Base-by-base conservation (phyloP, 805 yeast genomes). In the Lachancea sp. region DNA sequence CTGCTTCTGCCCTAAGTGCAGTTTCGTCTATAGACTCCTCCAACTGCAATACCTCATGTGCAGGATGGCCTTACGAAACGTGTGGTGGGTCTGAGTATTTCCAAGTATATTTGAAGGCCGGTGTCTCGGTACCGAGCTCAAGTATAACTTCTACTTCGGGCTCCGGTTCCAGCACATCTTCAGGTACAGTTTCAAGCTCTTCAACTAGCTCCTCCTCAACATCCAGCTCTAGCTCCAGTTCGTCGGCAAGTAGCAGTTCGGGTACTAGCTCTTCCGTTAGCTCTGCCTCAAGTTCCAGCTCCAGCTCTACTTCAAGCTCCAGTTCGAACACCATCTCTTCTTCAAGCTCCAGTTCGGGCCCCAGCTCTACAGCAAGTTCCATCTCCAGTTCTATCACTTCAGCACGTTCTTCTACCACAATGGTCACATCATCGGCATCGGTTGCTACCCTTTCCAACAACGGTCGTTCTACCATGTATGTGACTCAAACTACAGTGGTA, bases 51-150 rank as follows among this genome's bases (percentile, higher is more conserved):
- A 43, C 51, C 1, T 28, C 50, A 4, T 86, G 95, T 61, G 58
- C 55, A 16, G 94, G 87, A n/a, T 86, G 71, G 60, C 73, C 76
- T 8, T 32, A 49, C 3, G 82, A 80, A 40, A 63, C 46, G 8
- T 85, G 95, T 61, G 88, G 88, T 48, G 83, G 83, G 23, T 64
- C 71, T 17, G 50, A 57, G 21, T 71, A 70, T 40, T 70, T 71
- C 49, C 58, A 67, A 25, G 73, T 78, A 13, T 76, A 65, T 45
- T 61, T 70, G 11, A 64, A 64, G 44, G 62, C 46, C 17, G 67
- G 55, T 29, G 54, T 63, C 3, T 50, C 48, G 11, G 60, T 51
- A 21, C 51, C 52, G 1, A 36, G 47, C 17, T 17, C 48, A 8
- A 36, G 38, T 13, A 18, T 49, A 15, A 35, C 46, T 1, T 18